phyloP scores from a whole-genome alignment of 106 monocot genomes.

The Acorus calamus region DNA sequence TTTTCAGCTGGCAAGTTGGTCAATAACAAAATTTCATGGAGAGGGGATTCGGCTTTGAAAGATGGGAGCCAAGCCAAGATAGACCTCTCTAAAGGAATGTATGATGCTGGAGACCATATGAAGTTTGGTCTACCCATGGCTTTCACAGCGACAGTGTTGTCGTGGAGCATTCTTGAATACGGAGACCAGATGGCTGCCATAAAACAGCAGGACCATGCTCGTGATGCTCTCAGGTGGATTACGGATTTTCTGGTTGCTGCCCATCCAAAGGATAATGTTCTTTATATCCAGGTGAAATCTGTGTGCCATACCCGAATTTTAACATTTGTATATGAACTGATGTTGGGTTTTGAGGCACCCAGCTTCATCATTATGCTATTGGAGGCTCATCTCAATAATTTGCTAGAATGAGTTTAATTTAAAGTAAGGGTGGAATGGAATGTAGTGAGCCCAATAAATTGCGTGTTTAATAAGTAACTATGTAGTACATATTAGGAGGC shows the following conservation, averaged over 20 bases:
- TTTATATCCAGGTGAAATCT: slow-evolving; percentile 70
- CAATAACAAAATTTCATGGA: slow-evolving; percentile 75
- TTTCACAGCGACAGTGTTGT: slow-evolving; percentile 80
- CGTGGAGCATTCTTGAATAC: slow-evolving; percentile 90
- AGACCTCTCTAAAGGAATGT: slow-evolving; percentile 95
- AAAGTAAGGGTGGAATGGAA: too few relatives aligned
- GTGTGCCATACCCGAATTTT: neutral
- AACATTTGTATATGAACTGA: too few relatives aligned
- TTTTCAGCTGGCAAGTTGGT: slow-evolving; percentile 82
- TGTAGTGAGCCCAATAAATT: too few relatives aligned
- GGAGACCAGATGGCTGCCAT: slow-evolving; percentile 87
- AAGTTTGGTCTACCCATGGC: slow-evolving; percentile 96
- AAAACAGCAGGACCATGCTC: slow-evolving; percentile 63
- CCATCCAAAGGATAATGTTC: slow-evolving; percentile 68
- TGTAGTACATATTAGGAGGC: too few relatives aligned
- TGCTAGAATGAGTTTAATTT: too few relatives aligned
- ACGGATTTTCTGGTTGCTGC: slow-evolving; percentile 94
- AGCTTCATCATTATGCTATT: too few relatives aligned
- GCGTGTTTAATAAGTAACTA: too few relatives aligned
- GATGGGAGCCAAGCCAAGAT: slow-evolving; percentile 62
- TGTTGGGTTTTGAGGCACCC: neutral
- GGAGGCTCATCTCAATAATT: too few relatives aligned
- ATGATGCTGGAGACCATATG: slow-evolving; percentile 93
- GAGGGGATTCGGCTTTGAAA: slow-evolving; percentile 72
- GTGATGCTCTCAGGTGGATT: slow-evolving; percentile 87